Base-by-base conservation (phyloP, 1,284 basidiomycete genomes). In the Boletus coffeatus region DNA sequence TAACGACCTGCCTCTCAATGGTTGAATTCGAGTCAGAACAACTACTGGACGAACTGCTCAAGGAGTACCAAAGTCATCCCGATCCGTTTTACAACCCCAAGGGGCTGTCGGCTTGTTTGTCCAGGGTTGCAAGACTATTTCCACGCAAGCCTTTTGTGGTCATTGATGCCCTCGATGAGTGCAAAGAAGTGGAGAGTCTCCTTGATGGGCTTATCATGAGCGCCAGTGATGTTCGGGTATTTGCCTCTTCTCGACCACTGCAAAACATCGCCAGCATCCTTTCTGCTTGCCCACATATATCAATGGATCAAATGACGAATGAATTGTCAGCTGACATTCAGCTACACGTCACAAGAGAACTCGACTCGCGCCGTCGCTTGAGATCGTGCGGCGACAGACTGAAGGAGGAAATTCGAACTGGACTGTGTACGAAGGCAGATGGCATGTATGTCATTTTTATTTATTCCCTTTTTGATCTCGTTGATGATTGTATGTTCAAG, bases 101-200 rank as follows among this genome's bases (percentile, higher is more conserved):
- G n/a, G 46, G 43, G 14, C 37, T 65, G 2, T 41, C 64, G 7
- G 13, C 2, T 36, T 56, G 56, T 50, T 21, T 68, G 1, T 68
- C n/a, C 39, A 55, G 14, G 18, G 50, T 62, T 7, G 41, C 56
- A 10, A 43, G 7, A 16, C 34, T 41, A n/a, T 57, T 36, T 7
- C 16, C 58, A 7, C 36, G 25, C n/a, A 62, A 11, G 50, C 58
- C 55, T 4, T 1, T 67, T 0, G 34, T 65, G 2, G n/a, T 67
- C 11, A 13, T 69, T 9, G 62, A 69, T 34, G 58, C 56, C 11
- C 53, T 67, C 1, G 67, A 69, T 6, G 65, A 67, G 25, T 68
- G 65, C 52, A 55, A 55, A 32, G 60, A 67, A 13, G 14, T 46
- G 36, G 52, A 62, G 36, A 48, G 16, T 18, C 58, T 67, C 18